phyloP scores from a whole-genome alignment of 139 green algal species.

The Asterochloris erici region DNA sequence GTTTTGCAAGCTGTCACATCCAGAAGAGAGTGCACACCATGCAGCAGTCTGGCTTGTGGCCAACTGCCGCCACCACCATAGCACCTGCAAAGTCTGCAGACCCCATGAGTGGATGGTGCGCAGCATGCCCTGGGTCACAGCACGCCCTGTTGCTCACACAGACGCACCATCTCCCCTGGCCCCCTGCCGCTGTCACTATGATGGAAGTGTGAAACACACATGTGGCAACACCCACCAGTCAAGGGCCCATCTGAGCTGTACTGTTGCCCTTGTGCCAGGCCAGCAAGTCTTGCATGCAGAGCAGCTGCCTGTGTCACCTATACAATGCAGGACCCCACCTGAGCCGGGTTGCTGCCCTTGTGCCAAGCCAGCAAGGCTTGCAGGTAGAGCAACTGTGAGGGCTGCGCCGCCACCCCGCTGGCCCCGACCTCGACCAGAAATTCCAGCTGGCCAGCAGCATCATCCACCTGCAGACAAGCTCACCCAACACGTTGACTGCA shows the following conservation, averaged over 20 bases:
- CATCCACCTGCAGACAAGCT: constrained; percentile 33
- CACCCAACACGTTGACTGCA: not conserved
- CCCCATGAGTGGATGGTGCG: too few relatives aligned
- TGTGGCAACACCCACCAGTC: too few relatives aligned
- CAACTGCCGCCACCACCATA: too few relatives aligned
- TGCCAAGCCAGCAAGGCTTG: constrained; percentile 14
- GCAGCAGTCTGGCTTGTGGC: too few relatives aligned
- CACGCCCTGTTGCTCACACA: too few relatives aligned
- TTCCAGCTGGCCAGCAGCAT: constrained; percentile 50
- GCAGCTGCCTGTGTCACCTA: not conserved
- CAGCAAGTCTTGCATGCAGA: constrained; percentile 15
- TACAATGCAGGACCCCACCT: not conserved
- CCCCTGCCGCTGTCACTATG: too few relatives aligned
- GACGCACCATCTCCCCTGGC: too few relatives aligned
- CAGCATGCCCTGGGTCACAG: too few relatives aligned
- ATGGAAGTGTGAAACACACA: too few relatives aligned
- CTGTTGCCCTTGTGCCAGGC: not conserved
- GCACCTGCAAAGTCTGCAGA: too few relatives aligned
- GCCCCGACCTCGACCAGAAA: constrained; percentile 44
- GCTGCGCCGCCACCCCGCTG: not conserved
- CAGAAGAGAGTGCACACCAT: too few relatives aligned
- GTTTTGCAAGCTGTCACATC: too few relatives aligned
- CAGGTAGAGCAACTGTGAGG: constrained; percentile 11
- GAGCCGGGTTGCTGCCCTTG: not conserved
- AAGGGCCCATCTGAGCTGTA: not conserved